These are phyloP conservation scores for Trichomonascus vanleenenianus DNA, from an alignment of 805 yeast genomes.

Conservation along the genomic window DNA sequence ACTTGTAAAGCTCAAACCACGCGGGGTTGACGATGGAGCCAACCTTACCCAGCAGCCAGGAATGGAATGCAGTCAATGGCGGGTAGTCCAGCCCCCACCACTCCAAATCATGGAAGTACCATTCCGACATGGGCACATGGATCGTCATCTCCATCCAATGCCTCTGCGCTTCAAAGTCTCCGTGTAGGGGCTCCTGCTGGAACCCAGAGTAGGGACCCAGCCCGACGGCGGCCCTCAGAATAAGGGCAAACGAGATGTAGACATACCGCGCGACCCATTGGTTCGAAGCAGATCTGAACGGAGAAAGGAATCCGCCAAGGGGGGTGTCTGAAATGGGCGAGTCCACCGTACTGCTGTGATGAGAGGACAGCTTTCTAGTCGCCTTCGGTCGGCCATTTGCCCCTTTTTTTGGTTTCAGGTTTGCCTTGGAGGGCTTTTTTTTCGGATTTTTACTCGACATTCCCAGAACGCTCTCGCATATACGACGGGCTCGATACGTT, in stretches of 20 bases:
- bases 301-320: slow-evolving; percentile 64
- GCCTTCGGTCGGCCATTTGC: neutral
- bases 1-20: slow-evolving; percentile 70
- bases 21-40: slow-evolving; percentile 53
- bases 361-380: neutral
- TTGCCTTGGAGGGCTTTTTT: neutral
- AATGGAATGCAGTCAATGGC: slow-evolving; percentile 91
- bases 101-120: slow-evolving; percentile 86
- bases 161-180: slow-evolving; percentile 97
- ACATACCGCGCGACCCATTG: slow-evolving; percentile 89
- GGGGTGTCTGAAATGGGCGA: slow-evolving; percentile 51
- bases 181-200: slow-evolving; percentile 67
- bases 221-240: slow-evolving; percentile 79
- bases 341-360: slow-evolving; percentile 1
- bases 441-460: neutral
- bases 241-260: slow-evolving; percentile 46
- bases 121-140: slow-evolving; percentile 58
- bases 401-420: neutral
- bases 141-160: slow-evolving; percentile 95
- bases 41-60: slow-evolving; percentile 63
- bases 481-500: no score
- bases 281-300: slow-evolving; percentile 71
- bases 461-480: no score
- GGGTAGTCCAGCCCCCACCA: slow-evolving; percentile 99
- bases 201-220: slow-evolving; percentile 81